These are phyloP conservation scores for Moniliella sp. DNA, from an alignment of 1,284 basidiomycete species.

Conservation along the genomic window DNA sequence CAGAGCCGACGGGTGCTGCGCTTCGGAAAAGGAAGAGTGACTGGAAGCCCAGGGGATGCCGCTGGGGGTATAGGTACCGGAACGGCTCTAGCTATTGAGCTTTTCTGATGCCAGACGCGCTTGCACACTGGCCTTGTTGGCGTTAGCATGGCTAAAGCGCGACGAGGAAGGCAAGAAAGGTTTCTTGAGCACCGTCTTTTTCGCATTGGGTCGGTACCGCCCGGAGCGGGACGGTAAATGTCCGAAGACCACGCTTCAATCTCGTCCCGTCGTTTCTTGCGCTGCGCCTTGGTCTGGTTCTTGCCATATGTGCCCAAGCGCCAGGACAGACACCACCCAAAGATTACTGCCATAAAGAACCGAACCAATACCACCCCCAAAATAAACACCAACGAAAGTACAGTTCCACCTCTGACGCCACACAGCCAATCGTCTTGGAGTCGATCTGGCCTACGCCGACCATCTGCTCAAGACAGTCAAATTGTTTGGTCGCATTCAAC, in stretches of 20 bases:
- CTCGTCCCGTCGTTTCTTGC: constrained; percentile 69
- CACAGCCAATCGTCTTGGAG: constrained; percentile 76
- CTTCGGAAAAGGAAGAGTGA: constrained; percentile 4
- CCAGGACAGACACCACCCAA: constrained; percentile 91
- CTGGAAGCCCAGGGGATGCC: constrained; percentile 3
- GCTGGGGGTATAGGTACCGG: constrained; percentile 1
- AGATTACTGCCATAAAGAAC: constrained; percentile 86
- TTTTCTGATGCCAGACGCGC: too few relatives aligned
- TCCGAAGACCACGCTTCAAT: constrained; percentile 93
- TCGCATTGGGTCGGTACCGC: constrained; percentile 62
- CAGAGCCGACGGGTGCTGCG: constrained; percentile 2
- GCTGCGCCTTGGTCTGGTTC: constrained; percentile 72
- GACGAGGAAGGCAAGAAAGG: constrained; percentile 46
- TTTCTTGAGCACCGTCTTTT: constrained; percentile 47
- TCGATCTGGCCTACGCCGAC: constrained; percentile 78
- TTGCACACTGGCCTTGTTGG: constrained; percentile 5
- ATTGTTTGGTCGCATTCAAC: constrained; percentile 39
- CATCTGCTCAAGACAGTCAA: constrained; percentile 64
- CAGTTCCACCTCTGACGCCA: constrained; percentile 78
- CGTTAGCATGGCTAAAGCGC: constrained; percentile 37
- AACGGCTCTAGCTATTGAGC: too few relatives aligned
- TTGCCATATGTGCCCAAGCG: constrained; percentile 67
- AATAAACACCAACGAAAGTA: constrained; percentile 91
- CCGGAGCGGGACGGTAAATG: constrained; percentile 81
- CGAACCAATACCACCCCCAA: constrained; percentile 85